Base-by-base conservation (phyloP, 2,329 filamentous ascomycete species). In the Ampelomyces quisqualis region DNA sequence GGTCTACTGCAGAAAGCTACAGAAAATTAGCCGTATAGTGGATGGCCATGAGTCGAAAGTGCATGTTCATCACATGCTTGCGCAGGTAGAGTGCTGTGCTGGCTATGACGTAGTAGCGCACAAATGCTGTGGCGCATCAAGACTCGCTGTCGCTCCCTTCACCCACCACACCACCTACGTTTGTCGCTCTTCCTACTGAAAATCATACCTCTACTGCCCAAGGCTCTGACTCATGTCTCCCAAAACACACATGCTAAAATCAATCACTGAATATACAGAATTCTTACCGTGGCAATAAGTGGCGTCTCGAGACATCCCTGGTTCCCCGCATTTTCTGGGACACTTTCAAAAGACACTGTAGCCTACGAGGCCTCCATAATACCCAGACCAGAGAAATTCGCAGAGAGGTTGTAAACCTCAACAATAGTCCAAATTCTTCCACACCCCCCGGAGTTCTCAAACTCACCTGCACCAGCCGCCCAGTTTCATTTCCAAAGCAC, bases 171-270 rank as follows among this genome's bases (percentile, higher is more conserved):
- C 43, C 40, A 32, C 10, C 20, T 29, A 30, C 32, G 44, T 31
- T 44, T 38, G 30, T 29, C 17, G 33, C 36, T 34, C 34, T 39
- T 45, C 35, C 37, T 43, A 27, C 31, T 30, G 33, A 13, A n/a
- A 15, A 27, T 21, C 17, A 29, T 15, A 46, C 22, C 19, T 48
- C 31, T 29, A 40, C 43, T 47, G 46, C 49, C 43, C 40, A 38
- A 43, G 40, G 39, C 54, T 59, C 45, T 58, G 56, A 65, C 57
- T 62, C 63, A 67, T 67, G 64, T 67, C 62, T 58, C 49, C 58
- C 48, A 55, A 51, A 58, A 52, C 44, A 47, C 46, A 47, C 38
- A 44, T 55, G 40, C 52, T 56, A 49, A 47, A 40, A 44, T 48
- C 43, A 20, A 60, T 56, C 11, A 57, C 56, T 40, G 53, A 60